These are phyloP conservation scores for Fusarium compactum DNA, from an alignment of 2,329 filamentous ascomycete genomes.

Conservation along the genomic window DNA sequence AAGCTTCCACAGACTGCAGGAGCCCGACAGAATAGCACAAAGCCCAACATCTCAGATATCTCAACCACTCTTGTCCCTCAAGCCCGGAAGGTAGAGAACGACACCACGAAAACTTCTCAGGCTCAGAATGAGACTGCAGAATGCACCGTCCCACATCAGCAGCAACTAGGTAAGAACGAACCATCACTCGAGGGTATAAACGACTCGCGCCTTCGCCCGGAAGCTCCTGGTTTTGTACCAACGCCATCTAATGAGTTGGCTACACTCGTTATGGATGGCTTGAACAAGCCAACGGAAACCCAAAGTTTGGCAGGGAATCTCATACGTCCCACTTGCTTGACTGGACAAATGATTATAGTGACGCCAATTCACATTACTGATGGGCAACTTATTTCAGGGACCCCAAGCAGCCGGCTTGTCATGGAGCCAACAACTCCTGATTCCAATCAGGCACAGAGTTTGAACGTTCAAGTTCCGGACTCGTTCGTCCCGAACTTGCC, in stretches of 20 bases:
- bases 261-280: not conserved
- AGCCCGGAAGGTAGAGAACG: not conserved
- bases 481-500: not conserved
- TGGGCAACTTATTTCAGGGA: conserved; percentile 33
- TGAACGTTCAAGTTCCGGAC: not conserved
- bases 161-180: conserved; percentile 27
- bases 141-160: not conserved
- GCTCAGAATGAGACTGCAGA: not conserved
- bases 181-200: not conserved
- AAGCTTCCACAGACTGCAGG: not conserved
- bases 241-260: not conserved
- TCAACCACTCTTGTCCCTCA: not conserved
- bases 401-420: conserved; percentile 28
- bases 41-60: not conserved
- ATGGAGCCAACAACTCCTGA: conserved; percentile 11
- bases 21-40: not conserved
- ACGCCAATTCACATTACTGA: conserved; percentile 38
- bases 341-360: conserved; percentile 34
- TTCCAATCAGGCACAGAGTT: not conserved
- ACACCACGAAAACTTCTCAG: not conserved
- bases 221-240: conserved; percentile 36
- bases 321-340: not conserved
- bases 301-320: not conserved
- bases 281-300: not conserved
- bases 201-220: conserved; percentile 27